Conservation (phyloP, 1,139 yeast species). For the Candida pseudocylindracea region DNA sequence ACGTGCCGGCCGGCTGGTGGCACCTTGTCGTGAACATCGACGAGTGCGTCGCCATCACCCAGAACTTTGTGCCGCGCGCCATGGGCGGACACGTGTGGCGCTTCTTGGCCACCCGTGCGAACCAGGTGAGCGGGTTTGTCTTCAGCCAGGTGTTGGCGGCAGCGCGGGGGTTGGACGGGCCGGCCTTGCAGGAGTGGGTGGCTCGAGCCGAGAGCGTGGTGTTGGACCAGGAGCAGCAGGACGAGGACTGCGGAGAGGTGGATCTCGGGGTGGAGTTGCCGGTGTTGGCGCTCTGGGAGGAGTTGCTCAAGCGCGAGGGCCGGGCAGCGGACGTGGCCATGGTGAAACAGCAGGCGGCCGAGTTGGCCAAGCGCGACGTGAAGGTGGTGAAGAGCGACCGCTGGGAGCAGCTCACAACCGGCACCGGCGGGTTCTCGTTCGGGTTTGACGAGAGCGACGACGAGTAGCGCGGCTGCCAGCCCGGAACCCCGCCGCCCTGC, state of each 20-base stretch:
- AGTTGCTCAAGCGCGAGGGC: conserved; percentile 16
- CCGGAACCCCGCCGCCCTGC: no score
- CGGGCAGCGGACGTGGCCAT: conserved; percentile 11
- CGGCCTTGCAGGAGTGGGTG: conserved; percentile 5
- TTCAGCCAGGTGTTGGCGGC: conserved; percentile 23
- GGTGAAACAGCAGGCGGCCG: conserved; percentile 9
- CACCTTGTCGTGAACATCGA: conserved; percentile 71
- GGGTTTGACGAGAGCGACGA: conserved; percentile 6
- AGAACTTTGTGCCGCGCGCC: conserved; percentile 58
- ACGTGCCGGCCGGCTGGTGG: conserved; percentile 96
- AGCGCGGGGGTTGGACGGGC: conserved; percentile 9
- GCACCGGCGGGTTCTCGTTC: conserved; percentile 9
- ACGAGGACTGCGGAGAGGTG: conserved; percentile 23
- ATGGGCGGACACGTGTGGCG: conserved; percentile 35
- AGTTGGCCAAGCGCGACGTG: conserved; percentile 7
- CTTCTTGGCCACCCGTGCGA: conserved; percentile 42
- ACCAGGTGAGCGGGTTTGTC: conserved; percentile 66
- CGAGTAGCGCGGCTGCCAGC: no score
- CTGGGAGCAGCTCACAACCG: conserved; percentile 7
- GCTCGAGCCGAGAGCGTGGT: conserved; percentile 6
- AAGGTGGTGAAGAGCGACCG: conserved; percentile 7
- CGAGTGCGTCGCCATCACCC: conserved; percentile 64
- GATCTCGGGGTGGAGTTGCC: conserved; percentile 16
- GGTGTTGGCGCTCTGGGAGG: conserved; percentile 30
- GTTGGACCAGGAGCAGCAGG: conserved; percentile 7